phyloP scores from a whole-genome alignment of 768 basidiomycete genomes.

The Hericium rajendrae region DNA sequence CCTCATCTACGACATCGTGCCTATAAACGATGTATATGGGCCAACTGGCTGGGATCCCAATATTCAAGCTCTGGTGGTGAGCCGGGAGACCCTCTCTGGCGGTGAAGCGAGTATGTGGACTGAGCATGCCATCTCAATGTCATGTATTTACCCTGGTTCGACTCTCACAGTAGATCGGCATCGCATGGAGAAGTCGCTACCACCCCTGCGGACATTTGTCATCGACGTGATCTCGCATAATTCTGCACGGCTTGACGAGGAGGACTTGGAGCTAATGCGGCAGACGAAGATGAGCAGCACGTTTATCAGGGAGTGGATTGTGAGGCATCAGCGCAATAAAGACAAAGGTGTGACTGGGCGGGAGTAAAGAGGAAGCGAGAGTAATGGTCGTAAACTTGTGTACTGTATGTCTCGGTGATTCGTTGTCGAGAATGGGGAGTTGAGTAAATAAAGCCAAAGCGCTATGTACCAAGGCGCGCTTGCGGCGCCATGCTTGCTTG shows the following conservation, averaged over 20 bases:
- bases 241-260: slow-evolving; percentile 45
- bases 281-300: slow-evolving; percentile 92
- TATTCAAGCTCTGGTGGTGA: slow-evolving; percentile 89
- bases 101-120: slow-evolving; percentile 47
- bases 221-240: slow-evolving; percentile 86
- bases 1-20: slow-evolving; percentile 56
- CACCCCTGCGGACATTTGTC: slow-evolving; percentile 55
- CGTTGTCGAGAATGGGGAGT: background rate
- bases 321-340: slow-evolving; percentile 18
- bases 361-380: background rate
- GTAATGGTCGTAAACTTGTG: too few relatives aligned
- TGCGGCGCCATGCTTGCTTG: too few relatives aligned
- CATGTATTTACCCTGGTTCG: too few relatives aligned
- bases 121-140: background rate
- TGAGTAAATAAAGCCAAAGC: background rate
- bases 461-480: too few relatives aligned
- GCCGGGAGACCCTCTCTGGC: slow-evolving; percentile 77
- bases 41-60: slow-evolving; percentile 83
- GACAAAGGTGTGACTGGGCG: background rate
- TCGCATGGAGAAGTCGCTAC: slow-evolving; percentile 45
- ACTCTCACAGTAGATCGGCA: slow-evolving; percentile 47
- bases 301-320: slow-evolving; percentile 85
- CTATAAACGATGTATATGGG: slow-evolving; percentile 81
- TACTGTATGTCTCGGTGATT: too few relatives aligned
- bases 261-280: slow-evolving; percentile 61